Evolutionary conservation across 2,329 filamentous ascomycete genomes (phyloP).

Genomic region (Fusarium falciforme): DNA sequence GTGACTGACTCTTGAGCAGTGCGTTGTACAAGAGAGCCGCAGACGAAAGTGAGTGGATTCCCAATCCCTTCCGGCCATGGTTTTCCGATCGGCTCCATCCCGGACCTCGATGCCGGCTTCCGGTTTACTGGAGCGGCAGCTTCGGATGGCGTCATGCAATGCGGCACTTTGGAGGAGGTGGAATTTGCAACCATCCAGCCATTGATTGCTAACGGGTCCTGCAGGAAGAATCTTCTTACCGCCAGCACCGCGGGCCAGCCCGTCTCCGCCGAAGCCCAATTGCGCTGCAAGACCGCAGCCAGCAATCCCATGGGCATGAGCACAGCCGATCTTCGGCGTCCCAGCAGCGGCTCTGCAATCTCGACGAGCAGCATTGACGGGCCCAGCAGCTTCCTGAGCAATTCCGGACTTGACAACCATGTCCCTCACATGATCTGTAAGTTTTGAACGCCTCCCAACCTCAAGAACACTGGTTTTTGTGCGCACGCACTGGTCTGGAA

Average conservation of each 20-base stretch:
- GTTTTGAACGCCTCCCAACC: slow-evolving; percentile 42
- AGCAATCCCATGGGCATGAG: slow-evolving; percentile 42
- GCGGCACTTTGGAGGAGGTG: slow-evolving; percentile 9
- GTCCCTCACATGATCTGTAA: slow-evolving; percentile 62
- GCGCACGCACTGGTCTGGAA: slow-evolving; percentile 6
- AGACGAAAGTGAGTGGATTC: slow-evolving; percentile 78
- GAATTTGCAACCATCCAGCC: not conserved
- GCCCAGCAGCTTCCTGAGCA: slow-evolving; percentile 41
- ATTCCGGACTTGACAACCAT: slow-evolving; percentile 54
- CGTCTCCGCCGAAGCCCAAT: slow-evolving; percentile 58
- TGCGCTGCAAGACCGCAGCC: slow-evolving; percentile 54
- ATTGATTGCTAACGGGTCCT: slow-evolving; percentile 40
- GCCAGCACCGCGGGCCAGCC: slow-evolving; percentile 51
- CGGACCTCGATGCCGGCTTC: slow-evolving; percentile 4
- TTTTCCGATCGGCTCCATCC: slow-evolving; percentile 13
- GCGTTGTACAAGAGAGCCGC: slow-evolving; percentile 82
- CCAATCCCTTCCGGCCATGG: slow-evolving; percentile 11
- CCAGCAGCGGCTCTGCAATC: slow-evolving; percentile 50
- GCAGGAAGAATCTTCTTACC: slow-evolving; percentile 58
- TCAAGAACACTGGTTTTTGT: slow-evolving; percentile 33
- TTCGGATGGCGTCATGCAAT: slow-evolving; percentile 31
- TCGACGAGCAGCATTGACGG: slow-evolving; percentile 48
- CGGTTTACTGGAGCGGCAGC: slow-evolving; percentile 17
- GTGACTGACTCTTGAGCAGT: slow-evolving; percentile 52
- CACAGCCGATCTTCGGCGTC: slow-evolving; percentile 53